Evolutionary conservation across 2,329 filamentous ascomycete species (phyloP).

Genomic region (Diaporthe ampelina): DNA sequence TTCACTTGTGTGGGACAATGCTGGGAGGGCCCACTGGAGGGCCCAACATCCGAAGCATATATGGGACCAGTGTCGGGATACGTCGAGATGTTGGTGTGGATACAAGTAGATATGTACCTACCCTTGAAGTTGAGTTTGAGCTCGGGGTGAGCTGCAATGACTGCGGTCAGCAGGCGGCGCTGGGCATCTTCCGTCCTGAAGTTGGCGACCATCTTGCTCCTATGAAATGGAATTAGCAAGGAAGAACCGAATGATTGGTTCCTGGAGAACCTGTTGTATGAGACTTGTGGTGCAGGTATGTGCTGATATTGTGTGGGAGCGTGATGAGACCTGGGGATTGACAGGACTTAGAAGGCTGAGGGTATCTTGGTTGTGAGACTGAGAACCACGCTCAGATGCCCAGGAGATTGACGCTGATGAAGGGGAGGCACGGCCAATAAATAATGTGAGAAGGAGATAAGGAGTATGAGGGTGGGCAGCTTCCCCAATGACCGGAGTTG

Average conservation of each 20-base stretch:
- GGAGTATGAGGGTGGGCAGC: not conserved
- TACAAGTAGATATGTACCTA: conserved; percentile 54
- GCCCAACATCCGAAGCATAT: not conserved
- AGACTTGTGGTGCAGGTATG: not conserved
- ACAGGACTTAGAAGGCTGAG: not conserved
- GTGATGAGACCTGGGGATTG: not conserved
- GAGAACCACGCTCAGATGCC: not conserved
- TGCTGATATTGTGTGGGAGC: not conserved
- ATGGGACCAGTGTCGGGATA: not conserved
- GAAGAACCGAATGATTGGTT: not conserved
- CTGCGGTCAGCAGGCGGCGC: conserved; percentile 71
- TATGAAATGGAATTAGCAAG: conserved; percentile 9
- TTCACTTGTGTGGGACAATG: conserved; percentile 8
- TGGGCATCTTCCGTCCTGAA: conserved; percentile 73
- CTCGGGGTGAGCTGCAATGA: conserved; percentile 69
- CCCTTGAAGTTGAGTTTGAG: conserved; percentile 73
- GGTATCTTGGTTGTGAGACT: not conserved
- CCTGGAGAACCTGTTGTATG: not conserved
- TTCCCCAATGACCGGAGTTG: not conserved
- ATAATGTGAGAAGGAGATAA: not conserved
- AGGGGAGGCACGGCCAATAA: not conserved
- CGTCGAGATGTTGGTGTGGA: not conserved
- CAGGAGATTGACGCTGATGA: not conserved
- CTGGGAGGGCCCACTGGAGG: not conserved
- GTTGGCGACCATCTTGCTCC: conserved; percentile 64